Conservation (phyloP, 2,329 filamentous ascomycete genomes). For the Chrysoporthe puriensis region DNA sequence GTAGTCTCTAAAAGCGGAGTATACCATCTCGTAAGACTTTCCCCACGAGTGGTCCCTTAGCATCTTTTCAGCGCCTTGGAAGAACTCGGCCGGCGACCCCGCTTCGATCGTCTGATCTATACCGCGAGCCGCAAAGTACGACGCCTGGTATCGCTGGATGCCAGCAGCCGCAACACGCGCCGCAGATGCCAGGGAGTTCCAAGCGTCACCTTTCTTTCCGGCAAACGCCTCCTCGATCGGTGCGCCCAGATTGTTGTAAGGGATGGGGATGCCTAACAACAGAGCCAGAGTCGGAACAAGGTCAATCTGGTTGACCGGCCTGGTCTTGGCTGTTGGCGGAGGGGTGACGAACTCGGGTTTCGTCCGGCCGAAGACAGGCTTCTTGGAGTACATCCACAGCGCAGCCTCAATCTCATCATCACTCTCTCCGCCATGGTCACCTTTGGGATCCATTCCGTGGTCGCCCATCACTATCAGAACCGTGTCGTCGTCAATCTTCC, state of each 20-base stretch:
- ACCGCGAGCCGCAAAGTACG: slow-evolving; percentile 76
- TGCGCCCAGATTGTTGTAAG: slow-evolving; percentile 91
- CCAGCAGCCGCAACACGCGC: slow-evolving; percentile 80
- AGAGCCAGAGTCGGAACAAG: slow-evolving; percentile 90
- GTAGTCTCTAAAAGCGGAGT: slow-evolving; percentile 69
- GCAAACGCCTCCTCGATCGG: slow-evolving; percentile 95
- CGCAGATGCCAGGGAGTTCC: slow-evolving; percentile 76
- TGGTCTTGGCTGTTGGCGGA: slow-evolving; percentile 73
- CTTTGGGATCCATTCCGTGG: slow-evolving; percentile 97
- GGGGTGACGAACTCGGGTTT: slow-evolving; percentile 60
- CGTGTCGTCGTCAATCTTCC: slow-evolving; percentile 79
- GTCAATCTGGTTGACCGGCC: slow-evolving; percentile 85
- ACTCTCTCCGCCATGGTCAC: slow-evolving; percentile 97
- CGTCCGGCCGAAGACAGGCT: slow-evolving; percentile 79
- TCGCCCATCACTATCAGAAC: slow-evolving; percentile 97
- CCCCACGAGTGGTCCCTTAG: slow-evolving; percentile 40
- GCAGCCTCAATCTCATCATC: slow-evolving; percentile 94
- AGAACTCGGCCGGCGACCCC: slow-evolving; percentile 59
- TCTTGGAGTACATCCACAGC: slow-evolving; percentile 97
- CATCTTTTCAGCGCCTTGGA: slow-evolving; percentile 53
- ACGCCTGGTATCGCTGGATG: slow-evolving; percentile 84
- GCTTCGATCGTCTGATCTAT: slow-evolving; percentile 64
- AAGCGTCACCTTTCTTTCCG: slow-evolving; percentile 69
- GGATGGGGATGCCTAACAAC: slow-evolving; percentile 87
- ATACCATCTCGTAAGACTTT: slow-evolving; percentile 46